Evolutionary conservation across 1,284 basidiomycete species (phyloP), one percentile per base, ranked within the genome.

Genomic region (Schizopora paradoxa): DNA sequence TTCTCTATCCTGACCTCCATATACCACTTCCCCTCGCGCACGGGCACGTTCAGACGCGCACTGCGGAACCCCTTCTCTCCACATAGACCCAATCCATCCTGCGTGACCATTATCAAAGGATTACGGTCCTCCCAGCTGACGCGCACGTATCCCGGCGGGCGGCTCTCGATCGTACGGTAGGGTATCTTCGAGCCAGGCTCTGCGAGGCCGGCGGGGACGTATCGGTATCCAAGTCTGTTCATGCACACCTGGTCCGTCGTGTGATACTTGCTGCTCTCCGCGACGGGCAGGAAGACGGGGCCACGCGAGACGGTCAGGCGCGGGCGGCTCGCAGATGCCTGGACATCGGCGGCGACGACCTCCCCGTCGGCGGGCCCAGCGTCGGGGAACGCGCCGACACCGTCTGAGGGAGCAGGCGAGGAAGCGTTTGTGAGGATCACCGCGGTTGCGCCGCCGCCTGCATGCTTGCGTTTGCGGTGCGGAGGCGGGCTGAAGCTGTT

Each of bases 21-120:
- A 64, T 95, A 99, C 92, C 93, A 99, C 13, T 78, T 78, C 1
- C 96, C 96, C 57, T 94, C 80, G 13, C 92, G 75, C 10, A 98
- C 77, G 0, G 91, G 87, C 1, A 91, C 84, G 62, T 95, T 98
- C 49, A 85, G 85, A 13, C 96, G 77, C 2, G 86, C 92, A 53
- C 89, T 90, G 28, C 96, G 73, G 61, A 91, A 99, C 1, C 96
- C 96, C 37, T 86, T 87, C 61, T 89, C 87, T 2, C 94, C 88
- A 3, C 80, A 73, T 41, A 92, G 67, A 0, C 83, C 78, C 3
- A 87, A 62, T 0, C 88, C 94, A 55, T 95, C 87, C 37, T 79
- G 77, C 0, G 90, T 87, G 49, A 96, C 78, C 48, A 85, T 83
- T 41, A 95, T 66, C 55, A 82, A 86, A 0, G 82, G 71, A 56